phyloP scores from a whole-genome alignment of 2,329 filamentous ascomycete species.

The Westerdykella sp. region DNA sequence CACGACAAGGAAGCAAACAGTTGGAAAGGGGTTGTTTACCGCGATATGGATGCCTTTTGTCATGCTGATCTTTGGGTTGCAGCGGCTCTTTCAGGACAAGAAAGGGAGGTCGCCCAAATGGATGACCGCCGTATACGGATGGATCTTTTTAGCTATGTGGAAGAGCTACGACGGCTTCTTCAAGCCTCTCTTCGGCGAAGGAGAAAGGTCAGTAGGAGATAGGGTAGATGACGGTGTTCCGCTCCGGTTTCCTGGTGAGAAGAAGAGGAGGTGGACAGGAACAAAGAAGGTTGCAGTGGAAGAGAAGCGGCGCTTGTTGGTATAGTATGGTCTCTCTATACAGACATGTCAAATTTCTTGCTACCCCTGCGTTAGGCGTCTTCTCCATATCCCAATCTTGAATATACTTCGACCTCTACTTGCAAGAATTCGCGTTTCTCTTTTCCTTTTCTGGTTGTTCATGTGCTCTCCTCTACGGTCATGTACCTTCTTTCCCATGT shows the following conservation, averaged over 20 bases:
- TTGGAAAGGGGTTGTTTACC: constrained; percentile 61
- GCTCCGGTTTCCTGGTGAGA: not conserved
- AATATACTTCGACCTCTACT: no score
- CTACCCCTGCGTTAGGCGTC: no score
- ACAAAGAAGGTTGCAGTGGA: not conserved
- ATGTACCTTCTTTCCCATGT: no score
- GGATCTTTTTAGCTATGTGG: constrained; percentile 57
- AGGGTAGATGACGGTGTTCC: not conserved
- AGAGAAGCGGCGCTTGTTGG: not conserved
- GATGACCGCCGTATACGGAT: constrained; percentile 50
- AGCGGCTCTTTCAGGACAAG: constrained; percentile 53
- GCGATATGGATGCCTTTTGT: constrained; percentile 55
- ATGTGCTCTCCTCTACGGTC: no score
- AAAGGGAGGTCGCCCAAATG: constrained; percentile 63
- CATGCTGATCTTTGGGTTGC: constrained; percentile 46
- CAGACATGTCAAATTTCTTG: not conserved
- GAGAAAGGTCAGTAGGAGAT: constrained; percentile 58
- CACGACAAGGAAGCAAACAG: constrained; percentile 59
- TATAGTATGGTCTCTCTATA: not conserved
- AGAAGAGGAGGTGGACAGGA: not conserved
- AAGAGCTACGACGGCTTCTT: constrained; percentile 57
- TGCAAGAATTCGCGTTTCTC: no score
- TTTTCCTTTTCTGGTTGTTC: no score
- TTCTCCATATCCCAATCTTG: no score
- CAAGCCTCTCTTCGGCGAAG: constrained; percentile 71